These are phyloP conservation scores for Epithele typhae DNA, from an alignment of 768 basidiomycete genomes.

Conservation along the genomic window DNA sequence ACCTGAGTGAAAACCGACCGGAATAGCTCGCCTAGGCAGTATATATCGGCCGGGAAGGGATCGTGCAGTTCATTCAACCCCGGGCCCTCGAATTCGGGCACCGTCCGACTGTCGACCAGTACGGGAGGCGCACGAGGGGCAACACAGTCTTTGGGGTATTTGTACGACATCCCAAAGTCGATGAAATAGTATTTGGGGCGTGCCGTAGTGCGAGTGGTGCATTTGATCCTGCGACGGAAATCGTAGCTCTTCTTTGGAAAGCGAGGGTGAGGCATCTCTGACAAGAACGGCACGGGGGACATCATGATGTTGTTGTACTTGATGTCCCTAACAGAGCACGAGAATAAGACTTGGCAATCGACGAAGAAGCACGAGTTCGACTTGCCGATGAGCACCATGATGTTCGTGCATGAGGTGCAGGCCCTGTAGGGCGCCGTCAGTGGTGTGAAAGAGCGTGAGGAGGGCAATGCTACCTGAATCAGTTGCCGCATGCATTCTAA, in stretches of 20 bases:
- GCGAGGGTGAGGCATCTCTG: slow-evolving; percentile 5
- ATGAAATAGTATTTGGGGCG: slow-evolving; percentile 25
- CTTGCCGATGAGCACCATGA: slow-evolving; percentile 32
- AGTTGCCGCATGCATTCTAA: slow-evolving; percentile 30
- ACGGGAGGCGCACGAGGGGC: slow-evolving; percentile 4
- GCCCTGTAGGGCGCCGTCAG: slow-evolving; percentile 21
- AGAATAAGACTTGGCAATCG: too few species aligned
- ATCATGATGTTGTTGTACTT: slow-evolving; percentile 14
- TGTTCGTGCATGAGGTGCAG: slow-evolving; percentile 33
- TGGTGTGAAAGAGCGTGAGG: neutral
- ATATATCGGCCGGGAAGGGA: slow-evolving; percentile 21
- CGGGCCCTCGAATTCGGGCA: slow-evolving; percentile 16
- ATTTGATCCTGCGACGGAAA: slow-evolving; percentile 13
- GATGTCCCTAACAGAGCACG: slow-evolving; percentile 9
- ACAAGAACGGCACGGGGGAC: slow-evolving; percentile 8
- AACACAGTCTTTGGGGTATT: slow-evolving; percentile 10
- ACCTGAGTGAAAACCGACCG: slow-evolving; percentile 12
- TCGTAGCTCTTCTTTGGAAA: neutral
- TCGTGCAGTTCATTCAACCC: slow-evolving; percentile 2
- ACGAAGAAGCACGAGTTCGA: neutral
- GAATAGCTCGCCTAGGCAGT: slow-evolving; percentile 19
- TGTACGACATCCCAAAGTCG: slow-evolving; percentile 13
- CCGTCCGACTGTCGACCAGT: slow-evolving; percentile 14
- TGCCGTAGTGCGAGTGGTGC: slow-evolving; percentile 25
- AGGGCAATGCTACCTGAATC: slow-evolving; percentile 25